A percentile compares a stretch with the other conserved stretches of the same genome.
These are phyloP conservation scores for Aspergillus sp. DNA, from an alignment of 2,329 filamentous ascomycete genomes.

Conservation along the genomic window DNA sequence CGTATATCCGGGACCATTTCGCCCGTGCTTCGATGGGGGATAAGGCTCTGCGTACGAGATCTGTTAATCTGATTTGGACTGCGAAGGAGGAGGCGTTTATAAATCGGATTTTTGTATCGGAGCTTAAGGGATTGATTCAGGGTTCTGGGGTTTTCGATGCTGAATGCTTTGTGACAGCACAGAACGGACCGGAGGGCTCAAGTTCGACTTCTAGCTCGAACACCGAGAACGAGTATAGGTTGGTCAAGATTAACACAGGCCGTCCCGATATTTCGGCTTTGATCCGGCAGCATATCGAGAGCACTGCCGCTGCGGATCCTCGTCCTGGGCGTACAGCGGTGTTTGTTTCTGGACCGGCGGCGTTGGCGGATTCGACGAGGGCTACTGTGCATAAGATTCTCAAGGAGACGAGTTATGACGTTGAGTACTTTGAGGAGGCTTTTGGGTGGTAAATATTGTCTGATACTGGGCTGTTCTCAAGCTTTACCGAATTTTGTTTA, in stretches of 20 bases:
- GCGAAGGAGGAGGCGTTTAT: background rate
- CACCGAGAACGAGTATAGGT: background rate
- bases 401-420: slow-evolving; percentile 22
- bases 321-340: slow-evolving; percentile 31
- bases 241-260: background rate
- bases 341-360: slow-evolving; percentile 40
- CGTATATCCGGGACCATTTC: background rate
- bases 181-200: background rate
- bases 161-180: background rate
- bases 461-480: too few relatives aligned
- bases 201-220: too few relatives aligned
- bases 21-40: background rate
- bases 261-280: background rate
- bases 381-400: slow-evolving; percentile 34
- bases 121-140: background rate
- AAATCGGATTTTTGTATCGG: background rate
- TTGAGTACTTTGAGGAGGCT: slow-evolving; percentile 45
- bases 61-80: background rate
- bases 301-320: background rate
- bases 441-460: slow-evolving; percentile 1
- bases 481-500: rapidly evolving
- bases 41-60: background rate
- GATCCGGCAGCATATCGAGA: background rate
- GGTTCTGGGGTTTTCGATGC: too few relatives aligned
- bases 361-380: slow-evolving; percentile 46